Percentiles rank a stretch among this genome's conserved stretches.
Evolutionary conservation across 2,329 filamentous ascomycete species (phyloP).

Genomic region (Madurella mycetomatis): DNA sequence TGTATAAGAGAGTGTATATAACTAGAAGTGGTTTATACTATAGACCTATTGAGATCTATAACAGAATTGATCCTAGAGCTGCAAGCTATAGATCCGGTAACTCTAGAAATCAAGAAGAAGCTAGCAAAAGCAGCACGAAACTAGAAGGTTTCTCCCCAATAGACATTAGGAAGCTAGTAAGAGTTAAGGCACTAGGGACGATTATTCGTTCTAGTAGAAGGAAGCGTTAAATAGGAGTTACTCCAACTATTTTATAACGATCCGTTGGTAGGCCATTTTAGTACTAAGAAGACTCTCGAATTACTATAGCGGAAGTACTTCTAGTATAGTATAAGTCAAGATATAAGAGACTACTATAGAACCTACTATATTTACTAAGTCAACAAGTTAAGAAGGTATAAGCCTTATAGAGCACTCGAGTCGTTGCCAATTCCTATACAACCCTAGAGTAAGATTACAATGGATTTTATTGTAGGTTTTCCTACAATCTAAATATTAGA

Average conservation of each 20-base stretch:
- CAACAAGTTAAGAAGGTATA: not conserved
- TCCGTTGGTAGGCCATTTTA: not conserved
- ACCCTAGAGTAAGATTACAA: not conserved
- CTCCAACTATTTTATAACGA: not conserved
- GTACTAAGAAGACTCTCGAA: not conserved
- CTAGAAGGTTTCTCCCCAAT: too few relatives aligned
- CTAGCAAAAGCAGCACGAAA: too few relatives aligned
- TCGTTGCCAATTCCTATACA: not conserved
- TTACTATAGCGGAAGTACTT: not conserved
- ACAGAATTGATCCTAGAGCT: too few relatives aligned
- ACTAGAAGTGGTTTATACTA: too few relatives aligned
- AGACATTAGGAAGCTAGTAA: too few relatives aligned
- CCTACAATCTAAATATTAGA: not conserved
- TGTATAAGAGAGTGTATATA: too few relatives aligned
- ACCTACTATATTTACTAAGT: not conserved
- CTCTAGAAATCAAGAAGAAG: too few relatives aligned
- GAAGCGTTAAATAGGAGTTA: not conserved
- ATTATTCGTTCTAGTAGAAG: not conserved
- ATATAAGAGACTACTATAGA: not conserved
- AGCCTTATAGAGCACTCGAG: not conserved
- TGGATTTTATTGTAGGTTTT: constrained; percentile 2
- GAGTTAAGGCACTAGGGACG: not conserved
- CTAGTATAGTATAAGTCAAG: not conserved
- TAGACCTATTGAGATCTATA: too few relatives aligned
- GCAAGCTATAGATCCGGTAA: too few relatives aligned